phyloP scores from a whole-genome alignment of 1,284 basidiomycete species.

The Sanguinoderma infundibulare region DNA sequence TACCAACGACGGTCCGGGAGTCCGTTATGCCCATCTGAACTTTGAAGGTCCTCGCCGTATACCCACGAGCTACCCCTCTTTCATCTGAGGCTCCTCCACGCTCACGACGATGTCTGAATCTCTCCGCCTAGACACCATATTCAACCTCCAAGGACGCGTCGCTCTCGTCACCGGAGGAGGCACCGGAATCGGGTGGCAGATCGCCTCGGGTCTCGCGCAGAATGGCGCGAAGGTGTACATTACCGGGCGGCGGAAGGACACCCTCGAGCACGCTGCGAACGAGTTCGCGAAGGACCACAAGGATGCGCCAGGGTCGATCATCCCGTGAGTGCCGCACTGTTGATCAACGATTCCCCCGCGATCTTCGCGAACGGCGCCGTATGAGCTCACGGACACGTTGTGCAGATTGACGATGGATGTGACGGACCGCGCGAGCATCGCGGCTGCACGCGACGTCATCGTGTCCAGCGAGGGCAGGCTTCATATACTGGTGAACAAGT shows the following conservation, averaged over 20 bases:
- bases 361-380: not conserved
- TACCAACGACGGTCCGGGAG: not conserved
- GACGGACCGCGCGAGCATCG: constrained; percentile 70
- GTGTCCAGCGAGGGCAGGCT: constrained; percentile 69
- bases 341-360: not conserved
- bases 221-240: constrained; percentile 87
- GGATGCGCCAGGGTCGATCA: constrained; percentile 47
- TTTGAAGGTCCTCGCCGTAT: not conserved
- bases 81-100: not conserved
- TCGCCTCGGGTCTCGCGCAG: constrained; percentile 72
- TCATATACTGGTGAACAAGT: constrained; percentile 86
- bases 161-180: constrained; percentile 83
- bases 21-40: not conserved
- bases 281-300: constrained; percentile 49
- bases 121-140: constrained; percentile 46
- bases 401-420: constrained; percentile 70
- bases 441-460: constrained; percentile 54
- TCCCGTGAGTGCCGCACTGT: constrained; percentile 55
- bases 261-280: constrained; percentile 58
- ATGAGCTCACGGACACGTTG: not conserved
- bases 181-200: constrained; percentile 81
- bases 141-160: constrained; percentile 62
- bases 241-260: constrained; percentile 65
- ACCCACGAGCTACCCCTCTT: no score
- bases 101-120: constrained; percentile 16